A percentile compares a stretch with the other conserved stretches of the same genome.
Conservation (phyloP, 495 filamentous ascomycete genomes). For the Penicillium paradoxum region DNA sequence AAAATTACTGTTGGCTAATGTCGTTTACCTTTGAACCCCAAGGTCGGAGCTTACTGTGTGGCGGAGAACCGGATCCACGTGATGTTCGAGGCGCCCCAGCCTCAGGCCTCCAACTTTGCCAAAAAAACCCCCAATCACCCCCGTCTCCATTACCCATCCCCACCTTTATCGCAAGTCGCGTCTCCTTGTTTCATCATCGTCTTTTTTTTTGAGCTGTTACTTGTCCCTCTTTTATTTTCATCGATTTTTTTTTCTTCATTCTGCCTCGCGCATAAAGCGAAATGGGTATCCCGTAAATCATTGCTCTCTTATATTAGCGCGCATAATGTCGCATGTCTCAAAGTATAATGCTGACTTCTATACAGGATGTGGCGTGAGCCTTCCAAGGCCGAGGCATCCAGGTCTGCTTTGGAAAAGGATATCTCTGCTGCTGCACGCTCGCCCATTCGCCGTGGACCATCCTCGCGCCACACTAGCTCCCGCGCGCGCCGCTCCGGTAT, state of each 20-base stretch:
- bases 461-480: slow-evolving; percentile 24
- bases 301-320: slow-evolving; percentile 6
- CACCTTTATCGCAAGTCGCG: slow-evolving; percentile 19
- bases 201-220: background rate
- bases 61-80: background rate
- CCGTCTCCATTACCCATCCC: slow-evolving; percentile 10
- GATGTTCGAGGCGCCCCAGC: background rate
- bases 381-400: slow-evolving; percentile 42
- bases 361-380: slow-evolving; percentile 56
- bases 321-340: slow-evolving; percentile 28
- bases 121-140: slow-evolving; percentile 4
- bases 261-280: background rate
- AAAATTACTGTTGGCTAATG: background rate
- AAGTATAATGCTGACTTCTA: slow-evolving; percentile 21
- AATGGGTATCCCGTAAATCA: slow-evolving; percentile 81
- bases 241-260: slow-evolving; percentile 17
- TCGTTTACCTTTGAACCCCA: background rate
- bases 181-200: slow-evolving; percentile 5
- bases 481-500: slow-evolving; percentile 30
- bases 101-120: background rate
- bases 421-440: slow-evolving; percentile 61
- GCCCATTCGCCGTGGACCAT: slow-evolving; percentile 53
- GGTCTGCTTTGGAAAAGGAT: slow-evolving; percentile 54
- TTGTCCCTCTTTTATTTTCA: slow-evolving; percentile 12
- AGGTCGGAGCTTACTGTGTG: background rate